Evolutionary conservation across 169 alveolate species (phyloP).

Genomic region (Babesia caballi): DNA sequence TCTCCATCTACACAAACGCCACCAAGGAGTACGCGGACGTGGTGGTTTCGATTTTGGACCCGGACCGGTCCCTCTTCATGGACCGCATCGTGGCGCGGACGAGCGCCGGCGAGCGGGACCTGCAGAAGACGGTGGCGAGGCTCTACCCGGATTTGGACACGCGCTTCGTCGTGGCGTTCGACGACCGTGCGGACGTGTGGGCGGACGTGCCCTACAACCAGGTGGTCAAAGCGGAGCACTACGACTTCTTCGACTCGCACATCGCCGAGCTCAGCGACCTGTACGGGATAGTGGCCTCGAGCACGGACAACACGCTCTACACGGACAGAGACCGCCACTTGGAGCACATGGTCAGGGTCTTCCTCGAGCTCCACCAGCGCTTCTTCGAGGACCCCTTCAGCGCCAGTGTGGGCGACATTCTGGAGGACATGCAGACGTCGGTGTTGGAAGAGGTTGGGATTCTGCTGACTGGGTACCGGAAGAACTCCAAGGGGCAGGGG

Average conservation of each 20-base stretch:
- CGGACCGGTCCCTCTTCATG: conserved; percentile 84
- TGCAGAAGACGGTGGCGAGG: conserved; percentile 74
- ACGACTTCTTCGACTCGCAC: conserved; percentile 83
- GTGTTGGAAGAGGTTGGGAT: conserved; percentile 80
- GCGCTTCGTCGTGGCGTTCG: conserved; percentile 85
- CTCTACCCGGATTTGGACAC: conserved; percentile 82
- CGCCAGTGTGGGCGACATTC: conserved; percentile 81
- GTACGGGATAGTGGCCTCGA: conserved; percentile 55
- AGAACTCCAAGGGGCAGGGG: conserved; percentile 77
- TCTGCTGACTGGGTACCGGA: conserved; percentile 86
- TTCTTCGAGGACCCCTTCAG: conserved; percentile 83
- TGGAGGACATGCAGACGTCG: conserved; percentile 73
- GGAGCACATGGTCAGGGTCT: conserved; percentile 81
- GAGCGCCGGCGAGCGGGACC: conserved; percentile 80
- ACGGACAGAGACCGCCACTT: conserved; percentile 85
- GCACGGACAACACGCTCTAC: conserved; percentile 45
- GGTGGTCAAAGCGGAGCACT: conserved; percentile 88
- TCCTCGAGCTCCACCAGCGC: conserved; percentile 81
- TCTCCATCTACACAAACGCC: conserved; percentile 88
- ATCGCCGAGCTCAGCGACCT: conserved; percentile 63
- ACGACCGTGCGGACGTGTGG: conserved; percentile 90
- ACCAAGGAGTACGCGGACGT: conserved; percentile 91
- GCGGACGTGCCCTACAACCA: conserved; percentile 83
- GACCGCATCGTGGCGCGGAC: conserved; percentile 87
- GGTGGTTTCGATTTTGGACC: conserved; percentile 87